Evolutionary conservation across 148 eudicot genomes (phyloP), one percentile per base, ranked within the genome.

Genomic region (Vaccinium darrowii): DNA sequence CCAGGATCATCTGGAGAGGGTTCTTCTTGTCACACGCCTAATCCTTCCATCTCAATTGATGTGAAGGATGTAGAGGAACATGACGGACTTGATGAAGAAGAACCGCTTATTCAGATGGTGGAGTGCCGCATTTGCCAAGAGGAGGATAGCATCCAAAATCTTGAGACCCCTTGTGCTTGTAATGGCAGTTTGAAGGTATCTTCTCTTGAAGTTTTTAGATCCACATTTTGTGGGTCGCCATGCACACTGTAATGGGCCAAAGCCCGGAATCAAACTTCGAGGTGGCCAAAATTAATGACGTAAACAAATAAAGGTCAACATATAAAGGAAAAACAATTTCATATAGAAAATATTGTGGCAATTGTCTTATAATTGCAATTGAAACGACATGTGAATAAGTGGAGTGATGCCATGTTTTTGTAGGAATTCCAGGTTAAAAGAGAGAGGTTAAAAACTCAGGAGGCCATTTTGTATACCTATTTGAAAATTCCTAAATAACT

Each of bases 71-170:
- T 82, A 51, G 90, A 78, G 82, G 91, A 86, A 52, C 76, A 87
- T 80, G 88, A 69, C 21, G 85, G 47, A 53, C 86, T 33, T 82
- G 93, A 86, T 84, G 97, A 95, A 90, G 92, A 92, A 78, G 87
- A 92, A 87, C 97, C 93, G 12, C 91, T 95, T 63, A 81, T 95
- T 69, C 94, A 95, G 81, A 86, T 77, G 11, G 81, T 90, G 72
- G 98, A 95, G 87, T 95, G 98, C 83, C 92, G 98, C 57, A 95
- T 95, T 86, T 95, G 98, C 88, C 98, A 95, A 85, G 98, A 95
- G 88, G 98, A 95, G 87, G 98, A 95, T 80, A 91, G 86, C 63
- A 57, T 88, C 30, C 91, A 95, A 82, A 95, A 95, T 84, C 85
- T 95, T 87, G 98, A 95, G 89, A 85, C 39, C 21, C 98, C 98